Evolutionary conservation across 176 grass and related monocot genomes (phyloP).

Genomic region (Cymbopogon citratus): DNA sequence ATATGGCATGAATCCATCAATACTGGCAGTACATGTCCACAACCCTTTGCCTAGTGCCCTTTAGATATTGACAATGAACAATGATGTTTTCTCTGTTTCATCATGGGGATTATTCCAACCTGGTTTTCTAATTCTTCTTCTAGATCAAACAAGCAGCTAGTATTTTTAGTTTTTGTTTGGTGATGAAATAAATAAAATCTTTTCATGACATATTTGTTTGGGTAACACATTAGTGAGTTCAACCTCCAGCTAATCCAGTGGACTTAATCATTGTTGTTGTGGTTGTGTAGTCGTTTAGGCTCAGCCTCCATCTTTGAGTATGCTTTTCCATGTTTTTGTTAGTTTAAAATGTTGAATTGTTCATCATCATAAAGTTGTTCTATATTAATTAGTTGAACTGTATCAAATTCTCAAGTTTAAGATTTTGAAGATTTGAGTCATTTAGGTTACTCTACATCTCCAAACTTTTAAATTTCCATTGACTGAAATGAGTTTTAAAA

Average conservation of each 20-base stretch:
- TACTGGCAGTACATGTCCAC: background rate
- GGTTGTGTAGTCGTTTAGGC: background rate
- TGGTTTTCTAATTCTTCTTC: background rate
- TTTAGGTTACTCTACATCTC: background rate
- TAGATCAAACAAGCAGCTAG: background rate
- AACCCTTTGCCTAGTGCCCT: background rate
- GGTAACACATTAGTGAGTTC: background rate
- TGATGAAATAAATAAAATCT: background rate
- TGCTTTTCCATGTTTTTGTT: background rate
- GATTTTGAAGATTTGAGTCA: background rate
- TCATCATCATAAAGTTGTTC: background rate
- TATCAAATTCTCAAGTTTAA: background rate
- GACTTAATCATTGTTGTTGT: background rate
- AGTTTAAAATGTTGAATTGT: background rate
- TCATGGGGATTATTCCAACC: background rate
- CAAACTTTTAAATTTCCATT: background rate
- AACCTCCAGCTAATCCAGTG: background rate
- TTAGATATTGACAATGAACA: background rate
- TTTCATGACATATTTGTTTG: background rate
- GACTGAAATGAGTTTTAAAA: background rate
- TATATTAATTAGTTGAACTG: background rate
- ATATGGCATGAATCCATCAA: background rate
- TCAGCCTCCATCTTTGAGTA: background rate
- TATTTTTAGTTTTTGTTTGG: background rate
- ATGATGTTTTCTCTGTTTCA: background rate